phyloP scores from a whole-genome alignment of 345 rosid species.

The Xanthoceras sorbifolium region DNA sequence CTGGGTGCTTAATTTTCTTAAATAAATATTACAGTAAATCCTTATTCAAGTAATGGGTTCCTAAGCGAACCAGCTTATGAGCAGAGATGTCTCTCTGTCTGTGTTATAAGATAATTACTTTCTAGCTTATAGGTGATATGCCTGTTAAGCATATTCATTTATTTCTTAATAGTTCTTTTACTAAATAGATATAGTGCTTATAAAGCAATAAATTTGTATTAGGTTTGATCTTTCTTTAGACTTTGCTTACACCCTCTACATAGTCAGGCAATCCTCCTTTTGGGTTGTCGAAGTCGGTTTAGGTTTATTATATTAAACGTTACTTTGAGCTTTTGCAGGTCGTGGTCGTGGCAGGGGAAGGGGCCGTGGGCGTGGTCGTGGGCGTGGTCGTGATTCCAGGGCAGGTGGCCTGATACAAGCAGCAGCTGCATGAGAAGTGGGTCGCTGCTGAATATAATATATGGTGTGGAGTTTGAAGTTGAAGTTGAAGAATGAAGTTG shows the following conservation, averaged over 20 bases:
- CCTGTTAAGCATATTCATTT: not conserved
- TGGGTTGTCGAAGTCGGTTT: not conserved
- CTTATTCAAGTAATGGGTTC: not conserved
- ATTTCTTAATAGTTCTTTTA: not conserved
- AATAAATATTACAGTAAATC: not conserved
- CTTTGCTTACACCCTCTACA: not conserved
- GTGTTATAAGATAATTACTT: not conserved
- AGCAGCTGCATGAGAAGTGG: constrained; percentile 27
- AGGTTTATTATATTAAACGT: not conserved
- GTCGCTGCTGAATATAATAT: not conserved
- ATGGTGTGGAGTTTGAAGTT: constrained; percentile 15
- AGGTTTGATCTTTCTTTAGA: not conserved
- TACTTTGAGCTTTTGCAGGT: constrained; percentile 19
- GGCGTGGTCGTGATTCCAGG: constrained; percentile 17
- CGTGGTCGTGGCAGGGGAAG: constrained; percentile 35
- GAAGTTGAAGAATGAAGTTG: constrained; percentile 18
- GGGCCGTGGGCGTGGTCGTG: constrained; percentile 23
- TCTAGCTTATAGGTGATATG: not conserved
- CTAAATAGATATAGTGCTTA: not conserved
- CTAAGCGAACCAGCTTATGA: not conserved
- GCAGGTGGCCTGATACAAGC: constrained; percentile 19
- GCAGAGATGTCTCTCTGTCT: not conserved
- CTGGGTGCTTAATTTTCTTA: not conserved
- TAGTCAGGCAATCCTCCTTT: not conserved
- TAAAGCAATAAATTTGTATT: not conserved